A percentile compares a stretch with the other conserved stretches of the same genome.
Conservation (phyloP, 2,329 filamentous ascomycete genomes). For the Phaeosphaeria sp. region DNA sequence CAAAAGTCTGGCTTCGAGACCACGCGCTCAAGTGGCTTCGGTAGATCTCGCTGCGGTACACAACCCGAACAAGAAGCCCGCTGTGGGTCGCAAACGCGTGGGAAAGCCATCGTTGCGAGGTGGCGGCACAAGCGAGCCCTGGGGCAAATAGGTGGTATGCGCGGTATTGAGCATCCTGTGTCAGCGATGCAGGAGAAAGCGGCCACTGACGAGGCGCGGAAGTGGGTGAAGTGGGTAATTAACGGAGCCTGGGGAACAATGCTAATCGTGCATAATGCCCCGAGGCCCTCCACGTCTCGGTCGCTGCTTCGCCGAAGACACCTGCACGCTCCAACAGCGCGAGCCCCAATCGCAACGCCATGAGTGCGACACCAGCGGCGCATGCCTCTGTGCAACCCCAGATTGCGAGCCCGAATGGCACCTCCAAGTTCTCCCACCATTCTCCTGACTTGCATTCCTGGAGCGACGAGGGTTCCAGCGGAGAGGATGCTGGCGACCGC, state of each 20-base stretch:
- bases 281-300: conserved; percentile 17
- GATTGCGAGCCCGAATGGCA: conserved; percentile 39
- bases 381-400: conserved; percentile 29
- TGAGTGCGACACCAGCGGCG: conserved; percentile 35
- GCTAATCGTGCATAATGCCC: conserved; percentile 26
- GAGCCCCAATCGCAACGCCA: conserved; percentile 32
- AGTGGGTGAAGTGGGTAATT: conserved; percentile 7
- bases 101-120: conserved; percentile 10
- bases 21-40: conserved; percentile 23
- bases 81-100: conserved; percentile 27
- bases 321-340: conserved; percentile 27
- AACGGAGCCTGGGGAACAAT: conserved; percentile 32
- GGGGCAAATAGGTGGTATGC: conserved; percentile 4
- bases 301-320: conserved; percentile 19
- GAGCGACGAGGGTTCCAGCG: conserved; percentile 50
- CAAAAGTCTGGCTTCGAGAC: conserved; percentile 20
- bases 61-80: conserved; percentile 18
- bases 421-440: conserved; percentile 41
- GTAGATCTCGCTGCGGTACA: conserved; percentile 40
- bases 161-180: conserved; percentile 10
- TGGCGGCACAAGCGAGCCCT: conserved; percentile 7
- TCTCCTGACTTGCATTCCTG: conserved; percentile 46
- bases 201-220: conserved; percentile 24
- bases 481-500: conserved; percentile 46
- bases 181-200: neutral